These are phyloP conservation scores for Annulohypoxylon bovei DNA, from an alignment of 495 filamentous ascomycete genomes.

Conservation along the genomic window DNA sequence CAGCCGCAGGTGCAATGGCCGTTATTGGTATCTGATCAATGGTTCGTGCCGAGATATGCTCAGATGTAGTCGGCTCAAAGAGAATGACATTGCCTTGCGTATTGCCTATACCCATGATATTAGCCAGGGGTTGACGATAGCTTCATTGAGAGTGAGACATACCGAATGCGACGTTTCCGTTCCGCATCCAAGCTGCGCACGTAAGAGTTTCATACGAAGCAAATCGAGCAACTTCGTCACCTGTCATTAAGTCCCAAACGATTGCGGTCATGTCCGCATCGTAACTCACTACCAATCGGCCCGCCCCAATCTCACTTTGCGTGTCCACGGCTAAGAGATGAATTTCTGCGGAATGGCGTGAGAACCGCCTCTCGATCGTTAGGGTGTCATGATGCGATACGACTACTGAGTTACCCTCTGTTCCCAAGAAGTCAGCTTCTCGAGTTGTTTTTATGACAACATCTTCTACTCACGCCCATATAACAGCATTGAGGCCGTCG, in stretches of 20 bases:
- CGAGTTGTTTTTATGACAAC: background rate
- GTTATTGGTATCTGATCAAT: slow-evolving; percentile 92
- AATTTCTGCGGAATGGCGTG: slow-evolving; percentile 84
- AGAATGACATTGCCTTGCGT: slow-evolving; percentile 91
- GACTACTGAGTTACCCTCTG: slow-evolving; percentile 74
- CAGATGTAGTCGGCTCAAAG: slow-evolving; percentile 92
- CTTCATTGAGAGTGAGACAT: slow-evolving; percentile 39
- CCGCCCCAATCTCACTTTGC: slow-evolving; percentile 85
- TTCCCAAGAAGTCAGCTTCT: slow-evolving; percentile 26
- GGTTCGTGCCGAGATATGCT: slow-evolving; percentile 91
- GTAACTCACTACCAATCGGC: slow-evolving; percentile 89
- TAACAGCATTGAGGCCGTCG: slow-evolving; percentile 86
- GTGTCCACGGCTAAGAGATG: slow-evolving; percentile 88
- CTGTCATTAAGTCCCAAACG: slow-evolving; percentile 95
- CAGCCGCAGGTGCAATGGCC: slow-evolving; percentile 86
- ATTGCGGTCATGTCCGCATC: slow-evolving; percentile 92
- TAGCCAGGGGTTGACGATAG: slow-evolving; percentile 38
- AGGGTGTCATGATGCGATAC: slow-evolving; percentile 92
- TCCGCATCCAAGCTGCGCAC: slow-evolving; percentile 94
- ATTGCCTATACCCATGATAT: slow-evolving; percentile 68
- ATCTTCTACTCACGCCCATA: slow-evolving; percentile 66
- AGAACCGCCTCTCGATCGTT: slow-evolving; percentile 87
- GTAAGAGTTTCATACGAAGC: slow-evolving; percentile 86
- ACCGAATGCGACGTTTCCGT: slow-evolving; percentile 98
- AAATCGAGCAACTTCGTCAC: slow-evolving; percentile 89